These are phyloP conservation scores for Aureoboletus auriporus DNA, from an alignment of 768 basidiomycete species.

Conservation along the genomic window DNA sequence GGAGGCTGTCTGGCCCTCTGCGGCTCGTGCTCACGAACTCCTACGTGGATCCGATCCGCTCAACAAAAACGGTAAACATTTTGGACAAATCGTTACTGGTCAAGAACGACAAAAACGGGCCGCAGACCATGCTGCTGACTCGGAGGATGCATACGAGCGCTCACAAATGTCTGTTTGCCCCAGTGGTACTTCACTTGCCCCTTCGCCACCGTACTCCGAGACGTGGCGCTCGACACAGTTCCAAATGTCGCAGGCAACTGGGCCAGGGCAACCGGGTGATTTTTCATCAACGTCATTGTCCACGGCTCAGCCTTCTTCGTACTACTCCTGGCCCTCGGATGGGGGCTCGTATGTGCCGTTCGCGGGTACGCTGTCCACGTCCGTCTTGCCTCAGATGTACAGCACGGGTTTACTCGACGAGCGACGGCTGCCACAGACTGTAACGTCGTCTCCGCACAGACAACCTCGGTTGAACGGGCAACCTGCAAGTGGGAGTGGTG, in stretches of 20 bases:
- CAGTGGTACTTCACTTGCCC: background rate
- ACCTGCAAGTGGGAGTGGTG: constrained; percentile 7
- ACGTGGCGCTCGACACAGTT: constrained; percentile 30
- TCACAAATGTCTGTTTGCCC: constrained; percentile 12
- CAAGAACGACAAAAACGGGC: constrained; percentile 54
- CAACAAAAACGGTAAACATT: constrained; percentile 4
- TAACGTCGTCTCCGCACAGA: constrained; percentile 17
- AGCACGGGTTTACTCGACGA: constrained; percentile 68
- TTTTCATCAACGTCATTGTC: constrained; percentile 8
- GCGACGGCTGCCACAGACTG: constrained; percentile 24
- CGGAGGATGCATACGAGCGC: constrained; percentile 27
- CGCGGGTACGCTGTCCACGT: constrained; percentile 57
- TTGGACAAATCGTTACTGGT: constrained; percentile 11
- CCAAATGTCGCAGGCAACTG: constrained; percentile 4
- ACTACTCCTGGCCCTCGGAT: constrained; percentile 46
- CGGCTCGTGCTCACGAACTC: constrained; percentile 68
- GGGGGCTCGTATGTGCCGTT: constrained; percentile 32
- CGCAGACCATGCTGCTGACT: constrained; percentile 48
- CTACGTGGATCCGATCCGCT: constrained; percentile 55
- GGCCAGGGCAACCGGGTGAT: constrained; percentile 6
- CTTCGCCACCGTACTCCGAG: constrained; percentile 22
- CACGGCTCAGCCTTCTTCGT: constrained; percentile 23
- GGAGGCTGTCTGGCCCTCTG: constrained; percentile 73
- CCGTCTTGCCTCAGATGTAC: constrained; percentile 70
- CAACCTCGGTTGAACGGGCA: constrained; percentile 16